Conservation (phyloP, 2,329 filamentous ascomycete genomes). For the Apiospora marii region DNA sequence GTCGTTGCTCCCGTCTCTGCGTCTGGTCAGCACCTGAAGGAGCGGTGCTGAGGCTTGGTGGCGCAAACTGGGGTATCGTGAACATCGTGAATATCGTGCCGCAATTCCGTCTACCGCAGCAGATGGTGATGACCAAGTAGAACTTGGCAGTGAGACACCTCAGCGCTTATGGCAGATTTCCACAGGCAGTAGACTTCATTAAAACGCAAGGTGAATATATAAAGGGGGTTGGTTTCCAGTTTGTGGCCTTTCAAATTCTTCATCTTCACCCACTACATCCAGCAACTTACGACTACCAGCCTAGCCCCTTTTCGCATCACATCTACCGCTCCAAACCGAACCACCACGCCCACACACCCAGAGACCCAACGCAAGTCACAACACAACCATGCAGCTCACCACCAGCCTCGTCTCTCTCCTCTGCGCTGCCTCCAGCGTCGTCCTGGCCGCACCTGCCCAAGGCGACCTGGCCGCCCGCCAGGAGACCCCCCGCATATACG, state of each 20-base stretch:
- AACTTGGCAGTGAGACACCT: not conserved
- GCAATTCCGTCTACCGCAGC: not conserved
- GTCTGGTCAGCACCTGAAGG: not conserved
- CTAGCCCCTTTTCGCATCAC: not conserved
- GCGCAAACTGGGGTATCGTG: not conserved
- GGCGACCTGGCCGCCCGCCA: conserved; percentile 13
- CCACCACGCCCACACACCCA: not conserved
- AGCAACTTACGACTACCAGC: not conserved
- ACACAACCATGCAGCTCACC: conserved; percentile 25
- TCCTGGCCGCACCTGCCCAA: not conserved
- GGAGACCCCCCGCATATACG: conserved; percentile 26
- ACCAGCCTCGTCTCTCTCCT: conserved; percentile 22
- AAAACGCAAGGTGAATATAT: not conserved
- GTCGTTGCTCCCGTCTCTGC: not conserved
- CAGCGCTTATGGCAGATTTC: too few relatives aligned
- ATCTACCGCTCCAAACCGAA: not conserved
- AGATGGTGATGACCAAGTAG: not conserved
- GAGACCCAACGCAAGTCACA: not conserved
- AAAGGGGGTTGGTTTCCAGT: not conserved
- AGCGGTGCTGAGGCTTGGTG: not conserved
- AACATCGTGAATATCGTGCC: not conserved
- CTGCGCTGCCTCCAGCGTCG: conserved; percentile 18
- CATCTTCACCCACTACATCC: not conserved
- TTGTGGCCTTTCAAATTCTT: not conserved
- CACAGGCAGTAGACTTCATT: not conserved